Conservation (phyloP, 2,329 filamentous ascomycete species). For the Fusarium fracticaudum region DNA sequence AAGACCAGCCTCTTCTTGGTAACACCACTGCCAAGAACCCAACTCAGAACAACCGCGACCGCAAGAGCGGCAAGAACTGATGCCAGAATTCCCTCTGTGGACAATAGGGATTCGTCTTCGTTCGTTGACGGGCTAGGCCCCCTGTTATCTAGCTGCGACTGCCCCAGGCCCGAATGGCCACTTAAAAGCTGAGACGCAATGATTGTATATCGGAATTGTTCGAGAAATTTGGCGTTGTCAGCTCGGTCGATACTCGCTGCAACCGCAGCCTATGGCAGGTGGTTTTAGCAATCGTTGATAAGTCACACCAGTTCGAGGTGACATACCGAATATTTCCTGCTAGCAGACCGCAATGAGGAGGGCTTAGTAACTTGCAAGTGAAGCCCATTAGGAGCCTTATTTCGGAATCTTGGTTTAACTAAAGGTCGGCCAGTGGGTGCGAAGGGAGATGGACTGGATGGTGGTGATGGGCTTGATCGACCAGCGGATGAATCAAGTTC, state of each 20-base stretch:
- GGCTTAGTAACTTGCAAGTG: slow-evolving; percentile 52
- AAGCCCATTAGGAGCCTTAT: slow-evolving; percentile 56
- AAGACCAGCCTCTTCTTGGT: slow-evolving; percentile 66
- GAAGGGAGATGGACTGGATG: slow-evolving; percentile 61
- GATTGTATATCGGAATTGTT: slow-evolving; percentile 92
- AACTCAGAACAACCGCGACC: slow-evolving; percentile 77
- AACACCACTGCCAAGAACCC: slow-evolving; percentile 66
- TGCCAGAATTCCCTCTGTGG: slow-evolving; percentile 61
- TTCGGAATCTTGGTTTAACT: slow-evolving; percentile 63
- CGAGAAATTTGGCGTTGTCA: slow-evolving; percentile 86
- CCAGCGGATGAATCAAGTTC: slow-evolving; percentile 44
- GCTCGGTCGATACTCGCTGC: slow-evolving; percentile 77
- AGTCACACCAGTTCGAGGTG: neutral
- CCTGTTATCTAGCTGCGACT: slow-evolving; percentile 41
- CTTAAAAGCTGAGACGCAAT: slow-evolving; percentile 90
- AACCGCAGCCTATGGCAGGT: slow-evolving; percentile 66
- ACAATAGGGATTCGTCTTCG: slow-evolving; percentile 46
- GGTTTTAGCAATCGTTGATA: slow-evolving; percentile 7
- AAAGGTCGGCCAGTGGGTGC: slow-evolving; percentile 66
- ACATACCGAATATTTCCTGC: slow-evolving; percentile 63
- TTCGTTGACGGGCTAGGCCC: slow-evolving; percentile 18
- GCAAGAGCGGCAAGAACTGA: slow-evolving; percentile 63
- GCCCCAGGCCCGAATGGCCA: slow-evolving; percentile 66
- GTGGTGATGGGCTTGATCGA: slow-evolving; percentile 56
- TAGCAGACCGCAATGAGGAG: slow-evolving; percentile 56